A percentile compares a stretch with the other conserved stretches of the same genome.
Evolutionary conservation across 441 rosid genomes (phyloP).

Genomic region (Populus hybrid): DNA sequence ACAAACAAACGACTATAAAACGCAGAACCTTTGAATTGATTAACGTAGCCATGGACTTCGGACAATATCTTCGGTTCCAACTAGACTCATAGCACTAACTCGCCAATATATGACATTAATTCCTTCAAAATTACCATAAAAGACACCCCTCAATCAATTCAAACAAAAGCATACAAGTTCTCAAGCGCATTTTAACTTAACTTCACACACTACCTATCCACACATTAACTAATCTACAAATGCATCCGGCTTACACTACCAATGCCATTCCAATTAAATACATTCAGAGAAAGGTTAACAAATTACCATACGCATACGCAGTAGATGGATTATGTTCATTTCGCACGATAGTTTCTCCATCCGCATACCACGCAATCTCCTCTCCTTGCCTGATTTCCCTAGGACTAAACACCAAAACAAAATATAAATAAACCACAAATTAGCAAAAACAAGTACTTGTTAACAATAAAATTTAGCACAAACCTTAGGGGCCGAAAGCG

Average conservation of each 20-base stretch:
- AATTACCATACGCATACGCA: constrained; percentile 96
- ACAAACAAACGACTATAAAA: not conserved
- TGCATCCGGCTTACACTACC: constrained; percentile 2
- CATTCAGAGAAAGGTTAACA: not conserved
- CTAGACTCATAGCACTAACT: not conserved
- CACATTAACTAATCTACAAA: not conserved
- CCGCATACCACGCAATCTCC: constrained; percentile 99
- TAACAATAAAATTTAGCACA: not conserved
- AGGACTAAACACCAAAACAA: constrained; percentile 51
- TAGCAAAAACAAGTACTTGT: not conserved
- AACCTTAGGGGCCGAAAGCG: constrained; percentile 98
- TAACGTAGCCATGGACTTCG: not conserved
- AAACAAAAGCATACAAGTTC: not conserved
- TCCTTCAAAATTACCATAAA: not conserved
- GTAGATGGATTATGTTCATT: constrained; percentile 80
- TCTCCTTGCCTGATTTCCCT: constrained; percentile 98
- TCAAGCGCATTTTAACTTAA: not conserved
- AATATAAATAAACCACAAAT: constrained; percentile 20
- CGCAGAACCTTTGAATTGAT: not conserved
- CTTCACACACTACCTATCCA: not conserved
- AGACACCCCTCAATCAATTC: not conserved
- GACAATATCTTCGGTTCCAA: not conserved
- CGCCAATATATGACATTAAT: not conserved
- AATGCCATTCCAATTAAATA: not conserved
- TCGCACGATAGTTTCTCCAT: constrained; percentile 90